These are phyloP conservation scores for Aechmea fasciata DNA, from an alignment of 176 grass and related monocot genomes.

Conservation along the genomic window DNA sequence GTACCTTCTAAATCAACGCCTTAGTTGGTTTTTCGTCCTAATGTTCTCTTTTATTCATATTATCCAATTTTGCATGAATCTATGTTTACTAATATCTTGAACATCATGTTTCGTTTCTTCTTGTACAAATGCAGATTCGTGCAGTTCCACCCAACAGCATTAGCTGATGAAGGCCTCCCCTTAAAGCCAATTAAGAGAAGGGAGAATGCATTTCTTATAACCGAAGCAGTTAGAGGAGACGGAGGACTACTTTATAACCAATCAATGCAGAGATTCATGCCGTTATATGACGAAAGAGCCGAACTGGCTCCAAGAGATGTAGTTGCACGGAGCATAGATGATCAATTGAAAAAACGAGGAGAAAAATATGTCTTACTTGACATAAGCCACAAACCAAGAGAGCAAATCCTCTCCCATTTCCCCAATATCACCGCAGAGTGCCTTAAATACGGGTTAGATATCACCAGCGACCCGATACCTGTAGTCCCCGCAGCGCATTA, in stretches of 20 bases:
- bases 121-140: slow-evolving; percentile 53
- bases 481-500: slow-evolving; percentile 88
- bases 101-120: not conserved
- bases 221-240: slow-evolving; percentile 88
- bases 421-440: slow-evolving; percentile 91
- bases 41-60: not conserved
- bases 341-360: slow-evolving; percentile 84
- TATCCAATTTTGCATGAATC: not conserved
- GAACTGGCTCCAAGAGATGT: slow-evolving; percentile 86
- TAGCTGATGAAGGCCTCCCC: slow-evolving; percentile 87
- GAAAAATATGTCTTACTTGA: slow-evolving; percentile 75
- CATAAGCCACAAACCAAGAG: slow-evolving; percentile 79
- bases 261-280: slow-evolving; percentile 91
- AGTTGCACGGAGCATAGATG: slow-evolving; percentile 89
- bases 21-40: not conserved
- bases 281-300: slow-evolving; percentile 62
- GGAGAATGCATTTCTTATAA: slow-evolving; percentile 90
- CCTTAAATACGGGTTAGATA: slow-evolving; percentile 58
- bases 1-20: not conserved
- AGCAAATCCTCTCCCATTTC: slow-evolving; percentile 71
- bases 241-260: slow-evolving; percentile 90
- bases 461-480: slow-evolving; percentile 56
- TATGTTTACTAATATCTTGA: not conserved
- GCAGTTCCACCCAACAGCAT: slow-evolving; percentile 92
- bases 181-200: slow-evolving; percentile 55